Evolutionary conservation across 495 filamentous ascomycete genomes (phyloP), one percentile per base, ranked within the genome.

Genomic region (Xylaria intraflava): DNA sequence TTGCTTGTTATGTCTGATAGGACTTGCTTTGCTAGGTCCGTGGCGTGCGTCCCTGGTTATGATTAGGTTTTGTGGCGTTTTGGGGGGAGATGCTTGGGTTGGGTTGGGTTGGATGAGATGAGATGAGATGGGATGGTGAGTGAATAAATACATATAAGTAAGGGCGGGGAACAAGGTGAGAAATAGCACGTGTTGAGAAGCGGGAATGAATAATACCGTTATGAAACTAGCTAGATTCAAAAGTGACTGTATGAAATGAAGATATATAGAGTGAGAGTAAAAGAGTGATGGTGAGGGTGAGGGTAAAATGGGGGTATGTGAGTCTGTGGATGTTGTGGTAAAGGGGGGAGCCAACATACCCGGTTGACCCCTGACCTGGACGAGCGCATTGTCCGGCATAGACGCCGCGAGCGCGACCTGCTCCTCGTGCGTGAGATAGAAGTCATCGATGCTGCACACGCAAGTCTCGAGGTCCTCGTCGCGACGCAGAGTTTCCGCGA

Each of bases 371-470:
- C 93, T 81, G 58, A 89, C 83, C 58, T 89, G 87, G 19, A 96
- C 72, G 2, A 96, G 75, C 14, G 78, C 78, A 61, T 96, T 97
- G 27, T 76, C 62, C 0, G 84, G 79, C 65, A 92, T 72, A 0
- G 77, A 63, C 12, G 75, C 58, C 29, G 86, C 87, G 14, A 96
- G 78, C 8, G 74, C 67, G n/a, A 78, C 65, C 70, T 94, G 92
- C 58, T 85, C 78, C 38, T 71, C 73, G 68, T 88, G 85, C 3
- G 83, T 73, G 49, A 94, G 80, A 67, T 96, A 96, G 50, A 96
- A 82, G 68, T 97, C 91, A 67, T 96, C 92, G 50, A 96, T 89
- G 62, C 87, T 91, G 61, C 90, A 76, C 7, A 91, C 88, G 30
- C 87, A 73, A 4, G 88, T 89, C 49, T 81, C 72, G 35, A 96